Conservation (phyloP, 2,329 filamentous ascomycete species). For the Albophoma yamanashiensis region DNA sequence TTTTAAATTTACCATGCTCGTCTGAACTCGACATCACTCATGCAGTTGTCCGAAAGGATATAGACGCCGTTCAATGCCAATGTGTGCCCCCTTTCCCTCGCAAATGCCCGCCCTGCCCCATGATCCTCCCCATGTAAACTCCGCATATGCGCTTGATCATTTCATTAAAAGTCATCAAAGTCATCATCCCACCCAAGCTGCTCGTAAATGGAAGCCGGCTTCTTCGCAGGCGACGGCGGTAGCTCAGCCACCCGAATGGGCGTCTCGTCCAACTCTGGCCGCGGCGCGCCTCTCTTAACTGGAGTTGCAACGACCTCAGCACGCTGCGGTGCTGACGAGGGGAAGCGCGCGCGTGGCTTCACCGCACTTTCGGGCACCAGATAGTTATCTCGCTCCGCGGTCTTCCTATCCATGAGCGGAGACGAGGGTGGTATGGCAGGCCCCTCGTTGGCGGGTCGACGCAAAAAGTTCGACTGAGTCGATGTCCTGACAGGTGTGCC, state of each 20-base stretch:
- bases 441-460: constrained; percentile 14
- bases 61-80: neutral
- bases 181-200: constrained; percentile 49
- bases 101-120: neutral
- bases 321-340: constrained; percentile 6
- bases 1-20: neutral
- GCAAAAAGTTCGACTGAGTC: constrained; percentile 15
- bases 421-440: constrained; percentile 24
- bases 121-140: constrained; percentile 5
- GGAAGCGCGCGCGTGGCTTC: constrained; percentile 8
- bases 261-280: constrained; percentile 6
- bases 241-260: constrained; percentile 5
- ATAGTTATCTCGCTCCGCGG: constrained; percentile 5
- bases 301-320: constrained; percentile 27
- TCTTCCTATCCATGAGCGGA: constrained; percentile 17
- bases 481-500: constrained; percentile 19
- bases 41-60: neutral
- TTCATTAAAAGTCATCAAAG: constrained; percentile 33
- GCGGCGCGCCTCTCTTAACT: constrained; percentile 19
- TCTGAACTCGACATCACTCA: neutral
- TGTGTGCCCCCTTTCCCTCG: neutral
- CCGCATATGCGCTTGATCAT: constrained; percentile 1
- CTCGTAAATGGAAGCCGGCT: constrained; percentile 37
- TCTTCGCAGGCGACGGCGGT: constrained; percentile 12
- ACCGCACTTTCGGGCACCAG: constrained; percentile 6